phyloP scores from a whole-genome alignment of 257 asterid species.

The Phtheirospermum japonicum region DNA sequence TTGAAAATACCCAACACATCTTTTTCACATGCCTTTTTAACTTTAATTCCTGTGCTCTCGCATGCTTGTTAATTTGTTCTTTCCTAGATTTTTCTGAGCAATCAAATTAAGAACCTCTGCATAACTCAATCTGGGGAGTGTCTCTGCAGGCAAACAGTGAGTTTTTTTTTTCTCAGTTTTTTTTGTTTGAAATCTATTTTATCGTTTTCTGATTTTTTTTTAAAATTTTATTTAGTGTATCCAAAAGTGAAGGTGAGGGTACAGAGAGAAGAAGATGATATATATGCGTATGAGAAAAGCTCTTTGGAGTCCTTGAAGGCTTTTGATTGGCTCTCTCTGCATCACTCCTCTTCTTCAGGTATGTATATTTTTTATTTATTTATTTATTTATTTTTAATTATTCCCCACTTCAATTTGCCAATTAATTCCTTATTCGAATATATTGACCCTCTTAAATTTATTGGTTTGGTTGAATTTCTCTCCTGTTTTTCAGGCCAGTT shows the following conservation, averaged over 20 bases:
- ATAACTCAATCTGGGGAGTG: constrained; percentile 23
- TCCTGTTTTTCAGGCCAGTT: no score
- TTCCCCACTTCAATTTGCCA: no score
- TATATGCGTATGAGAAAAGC: constrained; percentile 56
- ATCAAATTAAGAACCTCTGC: constrained; percentile 1
- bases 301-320: constrained; percentile 71
- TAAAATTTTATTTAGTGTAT: constrained; percentile 45
- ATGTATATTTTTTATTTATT: no score
- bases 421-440: not conserved
- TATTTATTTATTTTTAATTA: no score
- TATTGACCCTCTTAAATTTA: not conserved
- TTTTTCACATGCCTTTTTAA: constrained; percentile 19
- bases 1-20: constrained; percentile 23
- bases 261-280: constrained; percentile 65
- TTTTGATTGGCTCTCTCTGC: constrained; percentile 54
- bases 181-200: constrained; percentile 17
- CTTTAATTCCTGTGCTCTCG: not conserved
- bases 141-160: constrained; percentile 29
- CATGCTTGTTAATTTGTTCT: constrained; percentile 1
- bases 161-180: constrained; percentile 17
- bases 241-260: constrained; percentile 85
- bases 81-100: constrained; percentile 7
- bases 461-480: not conserved
- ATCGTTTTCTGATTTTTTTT: not conserved
- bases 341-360: constrained; percentile 62